Percentiles rank a stretch among this genome's conserved stretches.
These are phyloP conservation scores for Nepenthes mirabilis DNA, from an alignment of 148 eudicot genomes.

Conservation along the genomic window DNA sequence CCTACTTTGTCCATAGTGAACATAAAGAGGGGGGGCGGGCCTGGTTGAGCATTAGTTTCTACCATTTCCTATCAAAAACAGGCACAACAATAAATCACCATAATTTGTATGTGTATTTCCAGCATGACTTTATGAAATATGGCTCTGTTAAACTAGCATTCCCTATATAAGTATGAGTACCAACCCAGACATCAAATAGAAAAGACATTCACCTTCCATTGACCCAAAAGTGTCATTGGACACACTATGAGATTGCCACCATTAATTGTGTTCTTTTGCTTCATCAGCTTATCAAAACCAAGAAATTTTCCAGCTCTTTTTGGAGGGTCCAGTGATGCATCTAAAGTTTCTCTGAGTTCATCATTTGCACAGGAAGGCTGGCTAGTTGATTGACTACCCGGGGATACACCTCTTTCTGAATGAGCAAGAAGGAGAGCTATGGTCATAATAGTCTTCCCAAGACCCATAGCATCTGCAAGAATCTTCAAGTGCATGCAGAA, in stretches of 20 bases:
- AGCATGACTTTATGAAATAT: no score
- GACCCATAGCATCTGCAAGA: constrained; percentile 99
- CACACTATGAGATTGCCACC: constrained; percentile 90
- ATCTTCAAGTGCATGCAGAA: constrained; percentile 36
- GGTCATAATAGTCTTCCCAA: constrained; percentile 99
- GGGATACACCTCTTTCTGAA: constrained; percentile 56
- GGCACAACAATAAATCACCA: no score
- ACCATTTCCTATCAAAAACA: no score
- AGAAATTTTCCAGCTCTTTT: constrained; percentile 44
- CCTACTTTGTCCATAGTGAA: no score
- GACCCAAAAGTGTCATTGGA: constrained; percentile 97
- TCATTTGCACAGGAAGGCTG: constrained; percentile 25
- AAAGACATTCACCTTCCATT: constrained; percentile 73
- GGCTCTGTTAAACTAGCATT: no score
- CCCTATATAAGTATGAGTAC: background rate
- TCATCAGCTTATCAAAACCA: constrained; percentile 49
- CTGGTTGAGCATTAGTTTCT: no score
- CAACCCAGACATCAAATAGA: background rate
- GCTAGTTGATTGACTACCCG: constrained; percentile 24
- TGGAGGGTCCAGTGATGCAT: constrained; percentile 34
- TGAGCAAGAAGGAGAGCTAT: constrained; percentile 79
- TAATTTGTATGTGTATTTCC: no score
- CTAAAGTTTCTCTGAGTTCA: constrained; percentile 22
- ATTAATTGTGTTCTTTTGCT: constrained; percentile 23
- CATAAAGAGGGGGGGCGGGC: no score